Conservation (phyloP, 2,329 filamentous ascomycete species). For the Teratosphaeria nubilosa region DNA sequence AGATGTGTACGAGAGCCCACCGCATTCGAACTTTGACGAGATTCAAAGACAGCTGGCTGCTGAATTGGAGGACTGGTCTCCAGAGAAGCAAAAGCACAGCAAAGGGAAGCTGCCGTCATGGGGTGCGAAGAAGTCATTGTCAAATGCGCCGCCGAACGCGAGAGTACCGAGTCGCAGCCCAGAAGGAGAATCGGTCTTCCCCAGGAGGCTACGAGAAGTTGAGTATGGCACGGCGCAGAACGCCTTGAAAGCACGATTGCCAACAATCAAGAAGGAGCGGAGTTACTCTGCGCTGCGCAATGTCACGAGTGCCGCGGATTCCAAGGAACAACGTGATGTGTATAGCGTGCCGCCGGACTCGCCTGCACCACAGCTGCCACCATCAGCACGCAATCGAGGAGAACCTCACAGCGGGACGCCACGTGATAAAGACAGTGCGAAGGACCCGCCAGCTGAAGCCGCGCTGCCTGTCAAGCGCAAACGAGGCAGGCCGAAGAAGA, state of each 20-base stretch:
- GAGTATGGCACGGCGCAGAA: not conserved
- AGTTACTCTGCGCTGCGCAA: slow-evolving; percentile 18
- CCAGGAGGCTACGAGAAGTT: not conserved
- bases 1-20: not conserved
- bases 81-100: not conserved
- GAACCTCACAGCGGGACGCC: not conserved
- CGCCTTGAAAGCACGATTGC: slow-evolving; percentile 10
- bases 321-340: slow-evolving; percentile 1
- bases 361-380: not conserved
- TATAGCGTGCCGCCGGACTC: not conserved
- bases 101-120: not conserved
- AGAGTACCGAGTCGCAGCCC: not conserved
- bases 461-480: slow-evolving; percentile 8
- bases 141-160: not conserved
- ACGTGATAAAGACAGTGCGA: slow-evolving; percentile 14
- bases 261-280: slow-evolving; percentile 16
- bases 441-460: slow-evolving; percentile 12
- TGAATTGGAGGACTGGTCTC: not conserved
- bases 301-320: slow-evolving; percentile 17
- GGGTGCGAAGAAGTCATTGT: not conserved
- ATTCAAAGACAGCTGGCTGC: not conserved
- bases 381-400: not conserved
- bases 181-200: not conserved
- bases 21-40: not conserved
- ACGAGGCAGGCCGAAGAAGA: slow-evolving; percentile 15